phyloP scores from a whole-genome alignment of 73 alveolate species.

The Blepharisma stoltei region DNA sequence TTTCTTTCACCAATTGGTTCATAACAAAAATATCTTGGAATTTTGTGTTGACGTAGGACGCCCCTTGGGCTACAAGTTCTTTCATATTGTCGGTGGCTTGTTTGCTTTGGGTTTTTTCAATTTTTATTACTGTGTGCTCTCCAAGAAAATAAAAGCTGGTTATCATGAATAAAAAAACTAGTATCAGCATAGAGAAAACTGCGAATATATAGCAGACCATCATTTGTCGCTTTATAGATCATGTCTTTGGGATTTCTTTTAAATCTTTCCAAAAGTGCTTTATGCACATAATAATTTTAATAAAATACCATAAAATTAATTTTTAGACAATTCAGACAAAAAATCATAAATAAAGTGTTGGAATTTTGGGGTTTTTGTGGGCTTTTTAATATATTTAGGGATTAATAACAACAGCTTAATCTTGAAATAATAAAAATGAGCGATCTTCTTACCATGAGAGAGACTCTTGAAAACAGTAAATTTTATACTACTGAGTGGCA shows the following conservation, averaged over 20 bases:
- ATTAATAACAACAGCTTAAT: too few species aligned
- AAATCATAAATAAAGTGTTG: too few species aligned
- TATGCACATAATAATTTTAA: background rate
- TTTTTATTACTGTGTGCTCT: background rate
- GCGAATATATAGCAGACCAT: constrained; percentile 4
- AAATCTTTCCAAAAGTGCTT: constrained; percentile 21
- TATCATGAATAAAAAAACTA: background rate
- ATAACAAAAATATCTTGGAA: background rate
- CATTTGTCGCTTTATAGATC: constrained; percentile 16
- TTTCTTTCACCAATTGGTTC: background rate
- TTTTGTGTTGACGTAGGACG: background rate
- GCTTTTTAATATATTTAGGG: too few species aligned
- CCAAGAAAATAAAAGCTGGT: background rate
- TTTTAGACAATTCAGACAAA: too few species aligned
- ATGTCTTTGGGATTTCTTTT: background rate
- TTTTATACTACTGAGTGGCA: constrained; percentile 24
- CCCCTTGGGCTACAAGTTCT: background rate
- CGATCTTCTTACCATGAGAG: background rate
- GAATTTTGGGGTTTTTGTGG: too few species aligned
- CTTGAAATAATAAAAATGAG: too few species aligned
- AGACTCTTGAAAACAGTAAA: constrained; percentile 12
- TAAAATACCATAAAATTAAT: too few species aligned
- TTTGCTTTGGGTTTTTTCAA: background rate
- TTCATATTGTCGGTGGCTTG: constrained; percentile 9
- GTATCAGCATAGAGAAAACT: background rate